Evolutionary conservation across 129 eudicot genomes (phyloP).

Genomic region (Scalesia atractyloides): DNA sequence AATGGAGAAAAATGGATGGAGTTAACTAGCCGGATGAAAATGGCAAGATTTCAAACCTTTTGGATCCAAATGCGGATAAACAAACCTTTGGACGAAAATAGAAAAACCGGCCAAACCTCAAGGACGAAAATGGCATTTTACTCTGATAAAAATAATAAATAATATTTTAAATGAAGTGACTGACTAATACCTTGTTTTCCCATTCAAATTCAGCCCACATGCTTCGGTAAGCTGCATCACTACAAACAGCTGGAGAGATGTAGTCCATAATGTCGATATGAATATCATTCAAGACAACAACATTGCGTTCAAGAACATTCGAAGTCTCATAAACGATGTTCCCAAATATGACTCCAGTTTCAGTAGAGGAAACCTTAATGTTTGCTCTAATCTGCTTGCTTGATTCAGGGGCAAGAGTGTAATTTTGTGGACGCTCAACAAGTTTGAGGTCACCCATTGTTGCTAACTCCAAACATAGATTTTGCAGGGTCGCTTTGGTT

Average conservation of each 20-base stretch:
- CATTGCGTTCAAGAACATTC: conserved; percentile 82
- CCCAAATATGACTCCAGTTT: conserved; percentile 95
- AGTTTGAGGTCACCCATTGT: conserved; percentile 99
- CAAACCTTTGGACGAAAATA: no score
- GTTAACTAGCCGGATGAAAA: no score
- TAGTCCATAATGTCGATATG: conserved; percentile 98
- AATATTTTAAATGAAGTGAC: conserved; percentile 9
- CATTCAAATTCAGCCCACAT: conserved; percentile 99
- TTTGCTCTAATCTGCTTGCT: conserved; percentile 92
- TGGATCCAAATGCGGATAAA: no score
- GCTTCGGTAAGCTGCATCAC: conserved; percentile 85
- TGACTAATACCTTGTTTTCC: conserved; percentile 86
- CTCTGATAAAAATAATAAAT: neutral
- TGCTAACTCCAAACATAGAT: conserved; percentile 89
- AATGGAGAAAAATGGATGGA: no score
- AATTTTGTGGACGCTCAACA: conserved; percentile 95
- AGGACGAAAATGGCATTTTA: no score
- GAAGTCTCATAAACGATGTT: conserved; percentile 93
- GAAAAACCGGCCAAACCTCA: no score
- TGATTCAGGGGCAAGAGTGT: conserved; percentile 90
- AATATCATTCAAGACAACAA: conserved; percentile 90
- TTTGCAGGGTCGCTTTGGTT: conserved; percentile 88
- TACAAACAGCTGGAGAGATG: conserved; percentile 90
- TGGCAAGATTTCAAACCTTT: no score
- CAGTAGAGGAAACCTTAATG: conserved; percentile 96